Evolutionary conservation across 257 asterid species (phyloP).

Genomic region (Eucommia ulmoides): DNA sequence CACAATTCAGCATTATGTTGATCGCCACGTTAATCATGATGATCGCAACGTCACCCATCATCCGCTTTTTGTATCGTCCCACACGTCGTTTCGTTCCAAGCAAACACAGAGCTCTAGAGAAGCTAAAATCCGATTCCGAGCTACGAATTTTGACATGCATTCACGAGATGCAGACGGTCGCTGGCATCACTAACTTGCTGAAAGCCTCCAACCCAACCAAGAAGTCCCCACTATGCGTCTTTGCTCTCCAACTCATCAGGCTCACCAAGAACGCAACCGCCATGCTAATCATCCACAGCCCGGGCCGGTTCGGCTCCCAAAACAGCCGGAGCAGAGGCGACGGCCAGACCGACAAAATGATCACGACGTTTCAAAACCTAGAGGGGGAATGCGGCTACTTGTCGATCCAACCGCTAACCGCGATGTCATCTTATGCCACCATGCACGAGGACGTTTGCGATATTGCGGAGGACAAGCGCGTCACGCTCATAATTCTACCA

Average conservation of each 20-base stretch:
- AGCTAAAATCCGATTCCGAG: conserved; percentile 60
- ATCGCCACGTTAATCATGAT: conserved; percentile 44
- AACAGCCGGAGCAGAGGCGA: conserved; percentile 39
- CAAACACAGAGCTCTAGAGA: conserved; percentile 59
- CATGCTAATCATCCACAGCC: conserved; percentile 48
- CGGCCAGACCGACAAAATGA: conserved; percentile 61
- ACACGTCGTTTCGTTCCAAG: conserved; percentile 30
- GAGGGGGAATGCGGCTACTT: conserved; percentile 64
- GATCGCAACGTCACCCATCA: conserved; percentile 52
- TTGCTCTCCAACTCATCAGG: conserved; percentile 70
- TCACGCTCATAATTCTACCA: conserved; percentile 55
- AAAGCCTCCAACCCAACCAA: conserved; percentile 44
- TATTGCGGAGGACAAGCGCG: conserved; percentile 53
- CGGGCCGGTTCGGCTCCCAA: conserved; percentile 39
- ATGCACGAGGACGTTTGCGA: conserved; percentile 84
- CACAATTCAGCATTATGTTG: conserved; percentile 22
- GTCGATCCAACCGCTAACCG: conserved; percentile 49
- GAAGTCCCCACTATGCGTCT: conserved; percentile 42
- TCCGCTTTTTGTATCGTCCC: conserved; percentile 37
- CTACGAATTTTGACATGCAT: conserved; percentile 62
- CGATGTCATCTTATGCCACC: conserved; percentile 46
- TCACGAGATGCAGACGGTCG: conserved; percentile 37
- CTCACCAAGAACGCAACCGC: conserved; percentile 74
- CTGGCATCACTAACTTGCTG: conserved; percentile 57
- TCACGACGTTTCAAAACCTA: conserved; percentile 57